phyloP scores from a whole-genome alignment of 805 yeast genomes.

The Sporopachydermia lactativora region DNA sequence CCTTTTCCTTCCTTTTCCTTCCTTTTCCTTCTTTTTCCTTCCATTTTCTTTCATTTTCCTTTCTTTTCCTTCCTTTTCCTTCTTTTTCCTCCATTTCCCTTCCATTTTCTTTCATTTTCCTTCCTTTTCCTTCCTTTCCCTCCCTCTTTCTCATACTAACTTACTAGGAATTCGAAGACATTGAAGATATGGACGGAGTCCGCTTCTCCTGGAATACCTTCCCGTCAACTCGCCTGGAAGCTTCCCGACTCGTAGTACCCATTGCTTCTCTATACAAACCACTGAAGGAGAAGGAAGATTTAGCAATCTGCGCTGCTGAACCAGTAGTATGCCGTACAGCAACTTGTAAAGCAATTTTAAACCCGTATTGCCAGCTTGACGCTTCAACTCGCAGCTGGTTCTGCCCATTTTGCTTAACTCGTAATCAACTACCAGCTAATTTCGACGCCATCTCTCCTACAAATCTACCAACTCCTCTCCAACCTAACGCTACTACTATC shows the following conservation, averaged over 20 bases:
- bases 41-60: neutral
- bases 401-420: slow-evolving; percentile 67
- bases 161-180: slow-evolving; percentile 37
- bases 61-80: neutral
- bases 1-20: neutral
- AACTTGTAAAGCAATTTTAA: slow-evolving; percentile 72
- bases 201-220: slow-evolving; percentile 76
- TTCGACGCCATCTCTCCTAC: slow-evolving; percentile 66
- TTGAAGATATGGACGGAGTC: slow-evolving; percentile 49
- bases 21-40: slow-evolving; percentile 8
- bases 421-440: slow-evolving; percentile 74
- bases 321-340: slow-evolving; percentile 67
- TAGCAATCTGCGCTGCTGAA: slow-evolving; percentile 71
- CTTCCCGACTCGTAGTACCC: slow-evolving; percentile 85
- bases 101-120: neutral
- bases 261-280: slow-evolving; percentile 95
- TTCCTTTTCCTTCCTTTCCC: neutral
- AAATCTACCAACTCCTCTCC: slow-evolving; percentile 69
- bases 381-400: slow-evolving; percentile 65
- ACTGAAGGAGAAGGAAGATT: slow-evolving; percentile 58
- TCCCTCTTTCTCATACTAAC: neutral
- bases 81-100: slow-evolving; percentile 1
- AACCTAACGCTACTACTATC: slow-evolving; percentile 54
- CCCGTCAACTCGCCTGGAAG: slow-evolving; percentile 82
- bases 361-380: slow-evolving; percentile 78